Evolutionary conservation across 208 protist species (phyloP), one percentile per base, ranked within the genome.

Genomic region (Borovskyia barvae): DNA sequence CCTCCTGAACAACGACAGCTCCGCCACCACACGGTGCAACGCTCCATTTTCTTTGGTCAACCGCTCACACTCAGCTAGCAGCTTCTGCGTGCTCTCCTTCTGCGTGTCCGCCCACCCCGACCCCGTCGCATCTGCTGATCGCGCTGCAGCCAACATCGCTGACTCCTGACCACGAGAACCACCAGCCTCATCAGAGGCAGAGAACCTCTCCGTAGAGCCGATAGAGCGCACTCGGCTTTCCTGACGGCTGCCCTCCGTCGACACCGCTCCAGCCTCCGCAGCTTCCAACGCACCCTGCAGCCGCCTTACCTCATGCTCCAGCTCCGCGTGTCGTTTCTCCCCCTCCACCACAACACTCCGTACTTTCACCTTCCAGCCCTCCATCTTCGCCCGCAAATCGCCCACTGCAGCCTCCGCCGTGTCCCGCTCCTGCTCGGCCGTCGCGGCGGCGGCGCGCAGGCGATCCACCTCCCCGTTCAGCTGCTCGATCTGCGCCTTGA

Each of bases 1-100:
- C 69, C 8, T 48, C n/a, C 51, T 72, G 55, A 42, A 82, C 47
- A 4, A 64, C 49, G 15, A 36, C 58, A 64, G 56, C 46, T 62
- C 35, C 3, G n/a, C 22, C 14, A 75, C 17, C 19, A 17, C 63
- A 33, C 35, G 28, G 0, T 24, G 54, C 28, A 72, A 46, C 14
- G 28, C 20, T 5, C 1, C 49, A 17, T 80, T 80, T 40, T 80
- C 61, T 0, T 15, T 5, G 3, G 22, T 33, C 12, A 75, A 42
- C 9, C 39, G 12, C 14, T 40, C 26, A 5, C 35, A 57, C 41
- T 62, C 51, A 11, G 0, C 12, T 5, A 62, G 28, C 26, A 74
- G 17, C 12, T 1, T 17, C 8, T 70, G 29, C 26, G 41, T 17
- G 8, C 42, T 33, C 5, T 35, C 36, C 14, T 8, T 15, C 2